Conservation (phyloP, 148 eudicot genomes). For the Heliamphora exappendiculata region DNA sequence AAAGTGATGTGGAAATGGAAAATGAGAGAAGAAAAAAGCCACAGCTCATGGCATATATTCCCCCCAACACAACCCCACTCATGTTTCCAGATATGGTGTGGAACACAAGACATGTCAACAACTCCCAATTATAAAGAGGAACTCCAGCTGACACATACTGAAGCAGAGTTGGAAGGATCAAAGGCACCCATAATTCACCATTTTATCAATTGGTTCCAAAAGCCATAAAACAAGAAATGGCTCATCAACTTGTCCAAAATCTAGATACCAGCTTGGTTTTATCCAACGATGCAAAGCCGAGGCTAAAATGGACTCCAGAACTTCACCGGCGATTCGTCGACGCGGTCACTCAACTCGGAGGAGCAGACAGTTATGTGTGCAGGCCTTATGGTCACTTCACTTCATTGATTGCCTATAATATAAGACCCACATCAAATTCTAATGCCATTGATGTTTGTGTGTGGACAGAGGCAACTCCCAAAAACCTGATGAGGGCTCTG, state of each 20-base stretch:
- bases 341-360: slow-evolving; percentile 71
- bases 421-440: neutral
- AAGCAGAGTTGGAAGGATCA: slow-evolving; percentile 18
- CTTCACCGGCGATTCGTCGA: slow-evolving; percentile 73
- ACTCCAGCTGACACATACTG: slow-evolving; percentile 33
- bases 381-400: neutral
- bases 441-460: slow-evolving; percentile 6
- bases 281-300: slow-evolving; percentile 92
- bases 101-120: slow-evolving; percentile 46
- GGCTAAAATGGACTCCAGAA: slow-evolving; percentile 92
- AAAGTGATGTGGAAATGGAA: slow-evolving; percentile 19
- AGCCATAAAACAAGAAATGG: slow-evolving; percentile 32
- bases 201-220: neutral
- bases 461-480: slow-evolving; percentile 77
- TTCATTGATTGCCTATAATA: neutral
- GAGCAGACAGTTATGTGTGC: slow-evolving; percentile 51
- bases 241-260: slow-evolving; percentile 39
- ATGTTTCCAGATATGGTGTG: slow-evolving; percentile 84
- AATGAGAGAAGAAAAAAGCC: slow-evolving; percentile 27
- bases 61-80: slow-evolving; percentile 50
- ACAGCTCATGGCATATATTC: slow-evolving; percentile 93
- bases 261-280: slow-evolving; percentile 56
- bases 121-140: slow-evolving; percentile 50
- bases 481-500: slow-evolving; percentile 70
- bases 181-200: neutral